Base-by-base conservation (phyloP, 2,329 filamentous ascomycete species). In the Aspergillus ruber region DNA sequence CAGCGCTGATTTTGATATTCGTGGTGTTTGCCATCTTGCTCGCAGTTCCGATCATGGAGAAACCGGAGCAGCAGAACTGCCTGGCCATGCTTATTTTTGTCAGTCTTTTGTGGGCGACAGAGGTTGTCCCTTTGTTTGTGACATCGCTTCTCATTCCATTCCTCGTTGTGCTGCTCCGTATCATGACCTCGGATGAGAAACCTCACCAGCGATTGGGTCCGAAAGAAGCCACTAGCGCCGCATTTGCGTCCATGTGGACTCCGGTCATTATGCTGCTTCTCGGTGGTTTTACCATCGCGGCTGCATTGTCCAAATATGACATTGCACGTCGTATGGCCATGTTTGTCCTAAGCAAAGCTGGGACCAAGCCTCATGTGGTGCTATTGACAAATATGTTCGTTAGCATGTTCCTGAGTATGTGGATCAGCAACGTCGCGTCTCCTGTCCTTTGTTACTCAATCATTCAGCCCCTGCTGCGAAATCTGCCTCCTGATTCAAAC, bases 361-460 rank as follows among this genome's bases (percentile, higher is more conserved):
- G 93, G 6, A 96, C 93, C 3, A 86, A 84, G 59, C 93, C 93
- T 8, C 79, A 84, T 47, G 91, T 88, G 2, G 93, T 98, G 3
- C 77, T 98, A 4, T 71, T 98, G n/a, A 93, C 91, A 46, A 96
- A 91, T 72, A 98, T 98, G 93, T 90, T 96, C 59, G 93, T 98
- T 38, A 90, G 91, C 47, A 94, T 93, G 62, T 94, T 98, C 66
- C 86, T 94, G 7, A 96, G 90, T 59, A 98, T 98, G 93, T 89
- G 95, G 77, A 97, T 98, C 62, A 95, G 90, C 71, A 98, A 98
- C 58, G 94, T 98, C 23, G 93, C 93, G 1, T 91, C 94, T 1
- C 93, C 93, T 0, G 93, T 98, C 8, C 79, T 98, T 33, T 98
- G 93, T 74, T 97, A 94, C 69, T 95, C 90, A 17, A 96, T 98